A percentile compares a stretch with the other conserved stretches of the same genome.
These are phyloP conservation scores for Aspergillus fijiensis DNA, from an alignment of 2,329 filamentous ascomycete genomes.

Conservation along the genomic window DNA sequence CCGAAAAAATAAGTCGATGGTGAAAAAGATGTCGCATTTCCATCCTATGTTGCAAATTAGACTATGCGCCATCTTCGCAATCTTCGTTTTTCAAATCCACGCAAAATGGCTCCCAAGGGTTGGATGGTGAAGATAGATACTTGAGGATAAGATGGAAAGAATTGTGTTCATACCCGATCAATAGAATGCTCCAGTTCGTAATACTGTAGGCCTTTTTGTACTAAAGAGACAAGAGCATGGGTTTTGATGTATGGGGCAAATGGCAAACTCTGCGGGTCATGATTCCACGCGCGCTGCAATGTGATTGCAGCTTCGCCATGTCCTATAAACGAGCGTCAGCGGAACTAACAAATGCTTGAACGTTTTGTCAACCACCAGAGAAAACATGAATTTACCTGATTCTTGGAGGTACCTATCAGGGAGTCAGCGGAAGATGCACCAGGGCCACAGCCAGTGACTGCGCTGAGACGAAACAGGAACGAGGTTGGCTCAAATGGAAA, in stretches of 20 bases:
- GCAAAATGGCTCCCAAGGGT: constrained; percentile 7
- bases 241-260: constrained; percentile 61
- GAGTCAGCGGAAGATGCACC: constrained; percentile 12
- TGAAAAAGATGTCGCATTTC: constrained; percentile 35
- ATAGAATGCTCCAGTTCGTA: constrained; percentile 51
- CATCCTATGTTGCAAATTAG: constrained; percentile 36
- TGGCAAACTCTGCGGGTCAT: constrained; percentile 60
- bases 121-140: neutral
- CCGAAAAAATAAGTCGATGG: constrained; percentile 50
- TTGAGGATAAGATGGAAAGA: neutral
- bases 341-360: neutral
- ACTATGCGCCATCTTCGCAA: neutral
- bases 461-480: constrained; percentile 11
- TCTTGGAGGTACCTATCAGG: constrained; percentile 53
- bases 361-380: neutral
- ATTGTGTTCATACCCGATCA: constrained; percentile 45
- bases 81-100: neutral
- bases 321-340: constrained; percentile 37
- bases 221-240: constrained; percentile 59
- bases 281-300: constrained; percentile 63
- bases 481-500: constrained; percentile 1
- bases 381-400: constrained; percentile 47
- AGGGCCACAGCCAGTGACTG: constrained; percentile 15
- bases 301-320: constrained; percentile 60
- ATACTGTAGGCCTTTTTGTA: constrained; percentile 63